Evolutionary conservation across 192 early-diverging fungal genomes (phyloP).

Genomic region (Entophlyctis helioformis): DNA sequence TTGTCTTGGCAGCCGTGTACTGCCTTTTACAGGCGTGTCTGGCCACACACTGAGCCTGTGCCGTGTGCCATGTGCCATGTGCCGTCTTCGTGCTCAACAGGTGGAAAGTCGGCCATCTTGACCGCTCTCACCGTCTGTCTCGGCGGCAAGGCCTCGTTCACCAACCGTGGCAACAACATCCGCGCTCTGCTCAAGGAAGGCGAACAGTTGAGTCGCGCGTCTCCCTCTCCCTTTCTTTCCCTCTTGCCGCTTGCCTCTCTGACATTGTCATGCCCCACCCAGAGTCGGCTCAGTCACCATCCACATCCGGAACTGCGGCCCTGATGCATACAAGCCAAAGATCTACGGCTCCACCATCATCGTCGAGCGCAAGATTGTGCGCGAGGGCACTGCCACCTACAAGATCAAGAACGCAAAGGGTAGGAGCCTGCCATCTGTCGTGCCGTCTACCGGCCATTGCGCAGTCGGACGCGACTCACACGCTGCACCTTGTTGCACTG

Average conservation of each 20-base stretch:
- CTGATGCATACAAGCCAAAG: slow-evolving; percentile 70
- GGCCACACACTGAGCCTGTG: too few relatives aligned
- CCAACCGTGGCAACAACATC: slow-evolving; percentile 71
- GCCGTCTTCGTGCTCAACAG: slow-evolving; percentile 17
- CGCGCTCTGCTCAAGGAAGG: slow-evolving; percentile 78
- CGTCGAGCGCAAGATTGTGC: slow-evolving; percentile 65
- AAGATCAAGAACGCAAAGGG: slow-evolving; percentile 62
- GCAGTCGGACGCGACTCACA: too few relatives aligned
- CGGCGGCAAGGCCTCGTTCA: slow-evolving; percentile 79
- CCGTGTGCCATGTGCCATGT: too few relatives aligned
- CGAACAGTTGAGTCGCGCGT: not conserved
- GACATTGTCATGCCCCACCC: too few relatives aligned
- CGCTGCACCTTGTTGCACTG: too few relatives aligned
- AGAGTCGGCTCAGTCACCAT: slow-evolving; percentile 57
- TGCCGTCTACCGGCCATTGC: too few relatives aligned
- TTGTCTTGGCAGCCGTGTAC: too few relatives aligned
- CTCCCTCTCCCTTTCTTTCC: too few relatives aligned
- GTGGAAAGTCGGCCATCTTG: slow-evolving; percentile 93
- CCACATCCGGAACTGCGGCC: slow-evolving; percentile 68
- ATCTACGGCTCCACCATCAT: slow-evolving; percentile 69
- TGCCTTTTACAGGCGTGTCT: too few relatives aligned
- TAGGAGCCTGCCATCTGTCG: slow-evolving; percentile 6
- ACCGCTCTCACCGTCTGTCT: slow-evolving; percentile 84
- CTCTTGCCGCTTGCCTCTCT: too few relatives aligned
- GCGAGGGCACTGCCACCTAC: slow-evolving; percentile 55